A percentile compares a stretch with the other conserved stretches of the same genome.
These are phyloP conservation scores for Aethionema arabicum DNA, from an alignment of 345 rosid species.

Conservation along the genomic window DNA sequence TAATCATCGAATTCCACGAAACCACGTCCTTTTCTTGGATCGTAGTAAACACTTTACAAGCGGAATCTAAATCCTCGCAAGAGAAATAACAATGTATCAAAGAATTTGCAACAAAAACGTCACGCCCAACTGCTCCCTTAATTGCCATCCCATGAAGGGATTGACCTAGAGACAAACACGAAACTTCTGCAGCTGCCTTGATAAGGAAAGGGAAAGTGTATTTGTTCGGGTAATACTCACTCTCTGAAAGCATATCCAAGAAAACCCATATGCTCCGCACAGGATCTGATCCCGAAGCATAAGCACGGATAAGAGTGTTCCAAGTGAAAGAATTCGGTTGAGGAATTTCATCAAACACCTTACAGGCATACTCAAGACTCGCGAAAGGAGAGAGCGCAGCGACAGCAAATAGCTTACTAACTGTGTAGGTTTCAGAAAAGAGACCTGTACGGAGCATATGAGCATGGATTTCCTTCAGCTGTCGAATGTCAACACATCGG, in stretches of 20 bases:
- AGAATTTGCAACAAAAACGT: conserved; percentile 55
- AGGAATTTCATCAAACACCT: conserved; percentile 70
- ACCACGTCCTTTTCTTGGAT: conserved; percentile 56
- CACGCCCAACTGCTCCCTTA: conserved; percentile 45
- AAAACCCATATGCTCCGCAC: conserved; percentile 44
- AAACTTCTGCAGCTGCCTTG: conserved; percentile 52
- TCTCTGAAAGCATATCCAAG: conserved; percentile 47
- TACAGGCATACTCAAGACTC: conserved; percentile 60
- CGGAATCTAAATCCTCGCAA: conserved; percentile 56
- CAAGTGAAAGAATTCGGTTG: conserved; percentile 64
- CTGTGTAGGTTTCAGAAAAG: conserved; percentile 45
- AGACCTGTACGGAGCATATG: conserved; percentile 57
- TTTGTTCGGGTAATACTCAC: conserved; percentile 49
- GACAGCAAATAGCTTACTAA: conserved; percentile 54
- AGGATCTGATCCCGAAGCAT: conserved; percentile 60
- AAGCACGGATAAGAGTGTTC: conserved; percentile 71
- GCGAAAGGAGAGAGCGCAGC: conserved; percentile 43
- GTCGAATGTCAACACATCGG: conserved; percentile 41
- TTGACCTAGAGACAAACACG: conserved; percentile 39
- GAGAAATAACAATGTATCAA: conserved; percentile 61
- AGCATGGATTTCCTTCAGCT: conserved; percentile 59
- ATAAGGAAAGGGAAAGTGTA: conserved; percentile 69
- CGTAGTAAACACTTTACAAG: conserved; percentile 51
- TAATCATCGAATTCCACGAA: conserved; percentile 81
- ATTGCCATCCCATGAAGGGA: conserved; percentile 64